Conservation (phyloP, 192 early-diverging fungal genomes). For the Coemansia asiatica region DNA sequence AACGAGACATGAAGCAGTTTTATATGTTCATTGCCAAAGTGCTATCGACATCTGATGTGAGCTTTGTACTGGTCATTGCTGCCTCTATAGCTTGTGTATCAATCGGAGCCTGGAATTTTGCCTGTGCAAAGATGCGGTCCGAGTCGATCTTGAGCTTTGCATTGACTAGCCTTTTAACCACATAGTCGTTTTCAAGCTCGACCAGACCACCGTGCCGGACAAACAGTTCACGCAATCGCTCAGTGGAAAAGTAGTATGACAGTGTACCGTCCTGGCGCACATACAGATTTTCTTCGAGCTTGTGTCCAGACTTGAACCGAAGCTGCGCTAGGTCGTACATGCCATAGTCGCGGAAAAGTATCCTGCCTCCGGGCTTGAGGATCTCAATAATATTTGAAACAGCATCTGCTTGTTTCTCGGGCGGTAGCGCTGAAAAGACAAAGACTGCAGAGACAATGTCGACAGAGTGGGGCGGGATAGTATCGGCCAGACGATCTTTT, state of each 20-base stretch:
- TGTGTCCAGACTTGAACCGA: conserved; percentile 87
- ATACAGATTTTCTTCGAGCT: conserved; percentile 94
- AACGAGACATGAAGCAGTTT: too few species aligned
- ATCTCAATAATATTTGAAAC: conserved; percentile 76
- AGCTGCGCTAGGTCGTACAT: conserved; percentile 98
- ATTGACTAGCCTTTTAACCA: conserved; percentile 71
- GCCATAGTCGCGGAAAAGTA: conserved; percentile 94
- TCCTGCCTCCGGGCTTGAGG: conserved; percentile 86
- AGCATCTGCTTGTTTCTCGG: conserved; percentile 80
- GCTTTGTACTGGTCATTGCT: conserved; percentile 14
- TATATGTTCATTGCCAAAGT: background rate
- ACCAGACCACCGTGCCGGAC: conserved; percentile 60
- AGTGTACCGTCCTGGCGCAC: conserved; percentile 95
- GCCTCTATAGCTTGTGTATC: conserved; percentile 21
- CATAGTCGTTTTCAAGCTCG: conserved; percentile 61
- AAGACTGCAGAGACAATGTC: conserved; percentile 95
- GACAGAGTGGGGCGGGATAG: conserved; percentile 77
- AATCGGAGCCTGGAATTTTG: conserved; percentile 67
- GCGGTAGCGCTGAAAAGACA: conserved; percentile 90
- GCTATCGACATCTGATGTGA: background rate
- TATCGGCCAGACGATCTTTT: conserved; percentile 62
- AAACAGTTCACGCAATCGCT: conserved; percentile 63
- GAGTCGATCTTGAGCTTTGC: conserved; percentile 63
- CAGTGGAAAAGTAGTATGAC: conserved; percentile 86
- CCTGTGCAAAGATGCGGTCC: conserved; percentile 74